Conservation (phyloP, 2,329 filamentous ascomycete genomes). For the Grosmannia penicillata region DNA sequence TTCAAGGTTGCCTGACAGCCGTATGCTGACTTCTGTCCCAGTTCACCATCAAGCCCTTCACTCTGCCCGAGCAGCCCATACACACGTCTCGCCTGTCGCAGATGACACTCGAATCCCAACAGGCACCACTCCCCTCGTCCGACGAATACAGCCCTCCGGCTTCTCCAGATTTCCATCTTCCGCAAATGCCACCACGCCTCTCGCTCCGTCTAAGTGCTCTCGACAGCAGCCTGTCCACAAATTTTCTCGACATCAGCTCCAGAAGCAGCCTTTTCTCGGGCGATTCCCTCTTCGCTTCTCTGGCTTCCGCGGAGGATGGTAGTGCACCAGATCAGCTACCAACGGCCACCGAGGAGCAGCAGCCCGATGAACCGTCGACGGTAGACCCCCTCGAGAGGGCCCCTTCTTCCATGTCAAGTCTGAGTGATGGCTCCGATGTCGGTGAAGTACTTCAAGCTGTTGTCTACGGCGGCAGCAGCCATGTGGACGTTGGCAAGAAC, state of each 20-base stretch:
- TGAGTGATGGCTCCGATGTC: no score
- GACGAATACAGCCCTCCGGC: conserved; percentile 8
- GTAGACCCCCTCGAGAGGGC: no score
- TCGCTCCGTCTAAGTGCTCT: conserved; percentile 14
- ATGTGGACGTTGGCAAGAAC: not conserved
- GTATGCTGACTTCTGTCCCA: conserved; percentile 2
- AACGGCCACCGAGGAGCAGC: no score
- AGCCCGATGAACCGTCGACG: no score
- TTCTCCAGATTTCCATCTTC: conserved; percentile 8
- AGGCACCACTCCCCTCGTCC: conserved; percentile 5
- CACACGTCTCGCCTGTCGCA: conserved; percentile 5
- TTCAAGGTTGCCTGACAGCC: not conserved
- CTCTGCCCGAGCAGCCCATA: conserved; percentile 5
- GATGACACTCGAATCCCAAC: conserved; percentile 3
- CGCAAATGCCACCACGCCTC: conserved; percentile 13
- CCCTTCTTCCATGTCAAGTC: no score
- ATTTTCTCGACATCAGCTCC: conserved; percentile 10
- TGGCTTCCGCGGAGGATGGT: no score
- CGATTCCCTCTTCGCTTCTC: conserved; percentile 9
- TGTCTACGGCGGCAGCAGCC: conserved; percentile 6
- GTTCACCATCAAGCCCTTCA: conserved; percentile 16
- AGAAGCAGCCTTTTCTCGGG: conserved; percentile 11
- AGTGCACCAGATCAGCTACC: no score
- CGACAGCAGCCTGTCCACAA: conserved; percentile 6
- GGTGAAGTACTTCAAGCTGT: no score